phyloP scores from a whole-genome alignment of 768 basidiomycete genomes.

The Pleurotus tuoliensis region DNA sequence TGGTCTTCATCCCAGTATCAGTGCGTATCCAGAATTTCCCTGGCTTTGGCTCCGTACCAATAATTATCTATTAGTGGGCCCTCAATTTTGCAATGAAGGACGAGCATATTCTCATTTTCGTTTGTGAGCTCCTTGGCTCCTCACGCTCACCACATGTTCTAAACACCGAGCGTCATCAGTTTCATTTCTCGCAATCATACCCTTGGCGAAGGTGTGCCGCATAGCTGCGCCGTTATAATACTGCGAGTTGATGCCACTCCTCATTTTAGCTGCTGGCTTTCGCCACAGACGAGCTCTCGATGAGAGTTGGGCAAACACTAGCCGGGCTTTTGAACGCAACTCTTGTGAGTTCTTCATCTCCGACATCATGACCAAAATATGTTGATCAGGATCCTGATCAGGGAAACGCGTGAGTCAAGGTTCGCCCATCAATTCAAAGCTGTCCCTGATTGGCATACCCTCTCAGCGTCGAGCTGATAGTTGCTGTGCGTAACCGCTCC shows the following conservation, averaged over 20 bases:
- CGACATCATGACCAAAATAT: too few species aligned
- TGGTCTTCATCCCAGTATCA: slow-evolving; percentile 70
- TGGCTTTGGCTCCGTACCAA: slow-evolving; percentile 2
- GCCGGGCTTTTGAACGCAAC: slow-evolving; percentile 87
- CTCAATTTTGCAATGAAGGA: slow-evolving; percentile 54
- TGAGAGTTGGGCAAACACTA: slow-evolving; percentile 79
- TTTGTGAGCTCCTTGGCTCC: slow-evolving; percentile 47
- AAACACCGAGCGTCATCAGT: slow-evolving; percentile 32
- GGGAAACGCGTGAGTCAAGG: slow-evolving; percentile 47
- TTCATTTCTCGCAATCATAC: slow-evolving; percentile 79
- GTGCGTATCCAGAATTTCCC: slow-evolving; percentile 28
- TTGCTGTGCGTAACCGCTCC: slow-evolving; percentile 52
- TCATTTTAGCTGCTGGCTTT: slow-evolving; percentile 63
- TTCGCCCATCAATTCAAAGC: slow-evolving; percentile 24
- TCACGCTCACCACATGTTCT: neutral
- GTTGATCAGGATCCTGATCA: slow-evolving; percentile 13
- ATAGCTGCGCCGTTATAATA: neutral
- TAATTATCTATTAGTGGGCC: slow-evolving; percentile 51
- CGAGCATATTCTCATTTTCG: slow-evolving; percentile 61
- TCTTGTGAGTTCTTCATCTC: slow-evolving; percentile 39
- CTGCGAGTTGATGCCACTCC: neutral
- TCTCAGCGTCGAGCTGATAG: slow-evolving; percentile 63
- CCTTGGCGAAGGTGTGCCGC: slow-evolving; percentile 65
- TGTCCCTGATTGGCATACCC: slow-evolving; percentile 8
- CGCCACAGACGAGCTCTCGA: slow-evolving; percentile 80